Evolutionary conservation across 2,329 filamentous ascomycete genomes (phyloP), one percentile per base, ranked within the genome.

Genomic region (Fusarium musae): DNA sequence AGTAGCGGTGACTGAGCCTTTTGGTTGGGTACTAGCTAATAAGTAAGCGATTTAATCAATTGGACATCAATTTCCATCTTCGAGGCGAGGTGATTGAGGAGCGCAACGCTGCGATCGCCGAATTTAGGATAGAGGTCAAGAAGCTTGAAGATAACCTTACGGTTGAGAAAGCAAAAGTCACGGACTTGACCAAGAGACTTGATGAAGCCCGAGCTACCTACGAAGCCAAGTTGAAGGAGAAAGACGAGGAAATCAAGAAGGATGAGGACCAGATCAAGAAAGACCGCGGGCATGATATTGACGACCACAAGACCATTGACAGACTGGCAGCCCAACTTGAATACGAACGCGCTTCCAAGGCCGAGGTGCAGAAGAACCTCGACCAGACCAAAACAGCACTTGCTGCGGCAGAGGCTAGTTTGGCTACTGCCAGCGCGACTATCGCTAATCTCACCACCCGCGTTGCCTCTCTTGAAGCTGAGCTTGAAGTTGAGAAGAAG

Each of bases 1-100:
- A 61, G 56, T 0, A 15, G 17, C 0, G 3, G 0, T 15, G 8
- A 15, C 5, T 19, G 2, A 3, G 4, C 2, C n/a, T 36, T 28
- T 9, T 12, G 2, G 9, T 17, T 12, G 15, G 7, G 12, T 2
- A 2, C 9, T 37, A 8, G 19, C 61, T 61, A 15, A 61, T 1
- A 23, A 32, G 6, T 7, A 5, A 63, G 61, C 56, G 56, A 9
- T 63, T 61, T 6, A 50, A n/a, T 9, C 36, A 39, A 17, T 19
- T 63, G 15, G 61, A 63, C 23, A 5, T 13, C 0, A 8, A 63
- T 7, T 63, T 37, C 21, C 61, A 63, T 5, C 13, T 28, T 16
- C 61, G 10, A 9, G 44, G 43, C 7, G 9, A 61, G 6, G 23
- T n/a, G 11, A 11, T 63, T 3, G 32, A 50, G 11, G 26, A 19